Percentiles rank a stretch among this genome's conserved stretches.
Evolutionary conservation across 2,329 filamentous ascomycete species (phyloP).

Genomic region (Cercospora sojina): DNA sequence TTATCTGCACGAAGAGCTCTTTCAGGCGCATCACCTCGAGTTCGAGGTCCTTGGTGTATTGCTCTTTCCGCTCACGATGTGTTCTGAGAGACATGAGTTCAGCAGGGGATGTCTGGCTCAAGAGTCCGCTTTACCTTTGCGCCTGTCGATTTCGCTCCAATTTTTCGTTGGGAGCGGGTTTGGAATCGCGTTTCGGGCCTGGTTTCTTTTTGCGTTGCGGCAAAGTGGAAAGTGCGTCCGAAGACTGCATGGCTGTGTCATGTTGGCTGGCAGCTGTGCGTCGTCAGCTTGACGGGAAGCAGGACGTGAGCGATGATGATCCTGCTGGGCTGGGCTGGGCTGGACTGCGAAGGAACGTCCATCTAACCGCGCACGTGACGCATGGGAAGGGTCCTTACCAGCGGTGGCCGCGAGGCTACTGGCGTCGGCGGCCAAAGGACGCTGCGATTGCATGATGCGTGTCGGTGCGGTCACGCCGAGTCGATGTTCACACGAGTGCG

Average conservation of each 20-base stretch:
- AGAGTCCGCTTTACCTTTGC: slow-evolving; percentile 20
- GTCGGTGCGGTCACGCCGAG: neutral
- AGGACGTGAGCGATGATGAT: neutral
- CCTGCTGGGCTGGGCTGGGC: neutral
- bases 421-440: slow-evolving; percentile 19
- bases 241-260: slow-evolving; percentile 8
- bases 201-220: slow-evolving; percentile 26
- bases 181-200: slow-evolving; percentile 28
- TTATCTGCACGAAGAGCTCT: slow-evolving; percentile 22
- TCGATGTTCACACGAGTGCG: neutral
- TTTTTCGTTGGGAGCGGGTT: slow-evolving; percentile 28
- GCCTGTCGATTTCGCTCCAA: slow-evolving; percentile 28
- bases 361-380: neutral
- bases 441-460: slow-evolving; percentile 19
- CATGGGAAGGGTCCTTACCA: slow-evolving; percentile 16
- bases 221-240: slow-evolving; percentile 8
- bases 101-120: too few relatives aligned
- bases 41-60: slow-evolving; percentile 30
- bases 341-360: neutral
- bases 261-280: slow-evolving; percentile 13
- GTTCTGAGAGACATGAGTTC: slow-evolving; percentile 17
- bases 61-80: slow-evolving; percentile 29
- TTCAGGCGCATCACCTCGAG: slow-evolving; percentile 27
- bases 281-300: slow-evolving; percentile 14
- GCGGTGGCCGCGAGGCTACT: slow-evolving; percentile 12